Conservation (phyloP, 495 filamentous ascomycete genomes). For the Penicillium flavigenum region DNA sequence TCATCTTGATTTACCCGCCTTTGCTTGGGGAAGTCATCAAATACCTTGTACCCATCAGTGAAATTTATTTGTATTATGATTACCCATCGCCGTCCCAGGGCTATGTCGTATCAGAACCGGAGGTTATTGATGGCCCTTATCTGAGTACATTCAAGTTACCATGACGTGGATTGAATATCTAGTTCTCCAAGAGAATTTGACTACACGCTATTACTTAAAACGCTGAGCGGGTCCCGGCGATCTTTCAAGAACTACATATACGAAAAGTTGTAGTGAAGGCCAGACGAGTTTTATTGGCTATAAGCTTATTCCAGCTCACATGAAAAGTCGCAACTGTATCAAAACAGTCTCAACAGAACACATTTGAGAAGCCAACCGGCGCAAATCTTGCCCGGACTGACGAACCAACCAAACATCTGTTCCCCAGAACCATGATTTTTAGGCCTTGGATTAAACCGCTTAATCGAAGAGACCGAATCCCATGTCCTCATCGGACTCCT, state of each 20-base stretch:
- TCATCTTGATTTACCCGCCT: neutral
- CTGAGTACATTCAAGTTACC: neutral
- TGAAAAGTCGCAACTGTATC: constrained; percentile 46
- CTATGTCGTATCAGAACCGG: neutral
- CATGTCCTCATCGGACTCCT: constrained; percentile 99
- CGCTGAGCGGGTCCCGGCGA: neutral
- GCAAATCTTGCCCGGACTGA: constrained; percentile 35
- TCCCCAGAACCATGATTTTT: constrained; percentile 37
- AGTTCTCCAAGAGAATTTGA: neutral
- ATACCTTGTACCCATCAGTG: neutral
- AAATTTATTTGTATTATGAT: constrained; percentile 1
- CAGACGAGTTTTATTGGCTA: constrained; percentile 48
- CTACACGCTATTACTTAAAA: neutral
- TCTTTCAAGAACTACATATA: constrained; percentile 14
- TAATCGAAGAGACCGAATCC: constrained; percentile 99
- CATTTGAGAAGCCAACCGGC: constrained; percentile 35
- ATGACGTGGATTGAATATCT: neutral
- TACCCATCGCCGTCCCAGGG: neutral
- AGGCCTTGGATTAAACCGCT: constrained; percentile 28
- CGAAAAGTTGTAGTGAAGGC: constrained; percentile 27
- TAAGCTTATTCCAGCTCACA: constrained; percentile 40
- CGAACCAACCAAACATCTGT: constrained; percentile 39
- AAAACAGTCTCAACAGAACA: constrained; percentile 40
- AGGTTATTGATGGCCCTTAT: constrained; percentile 1
- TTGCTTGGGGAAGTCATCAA: neutral